phyloP scores from a whole-genome alignment of 1,284 basidiomycete genomes.

The Apiotrichum gracile region DNA sequence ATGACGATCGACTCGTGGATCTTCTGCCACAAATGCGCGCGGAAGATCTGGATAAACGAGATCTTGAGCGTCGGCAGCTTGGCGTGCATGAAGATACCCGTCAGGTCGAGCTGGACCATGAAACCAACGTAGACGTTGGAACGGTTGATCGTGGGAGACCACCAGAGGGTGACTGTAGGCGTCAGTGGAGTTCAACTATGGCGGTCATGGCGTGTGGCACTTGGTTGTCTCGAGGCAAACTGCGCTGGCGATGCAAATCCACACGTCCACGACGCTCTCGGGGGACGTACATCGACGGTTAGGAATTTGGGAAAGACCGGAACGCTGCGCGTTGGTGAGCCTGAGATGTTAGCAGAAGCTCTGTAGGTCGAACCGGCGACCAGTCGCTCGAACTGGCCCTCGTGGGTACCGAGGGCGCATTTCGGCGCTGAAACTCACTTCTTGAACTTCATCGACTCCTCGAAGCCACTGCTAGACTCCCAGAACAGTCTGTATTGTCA shows the following conservation, averaged over 20 bases:
- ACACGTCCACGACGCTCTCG: no score
- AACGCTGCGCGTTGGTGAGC: constrained; percentile 57
- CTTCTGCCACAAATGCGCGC: constrained; percentile 96
- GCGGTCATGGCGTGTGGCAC: no score
- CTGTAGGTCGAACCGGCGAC: no score
- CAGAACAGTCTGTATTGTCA: neutral
- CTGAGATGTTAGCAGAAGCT: no score
- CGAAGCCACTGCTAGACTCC: no score
- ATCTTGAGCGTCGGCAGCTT: constrained; percentile 71
- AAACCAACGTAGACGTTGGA: constrained; percentile 74
- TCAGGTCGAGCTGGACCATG: constrained; percentile 85
- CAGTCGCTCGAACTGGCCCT: no score
- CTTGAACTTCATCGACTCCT: constrained; percentile 90
- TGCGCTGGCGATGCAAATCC: no score
- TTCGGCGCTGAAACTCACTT: no score
- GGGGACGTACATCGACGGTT: constrained; percentile 68
- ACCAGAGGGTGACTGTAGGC: constrained; percentile 98
- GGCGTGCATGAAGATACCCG: constrained; percentile 76
- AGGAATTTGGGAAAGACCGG: constrained; percentile 73
- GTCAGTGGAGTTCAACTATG: no score
- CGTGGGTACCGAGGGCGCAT: no score
- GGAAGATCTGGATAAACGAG: constrained; percentile 92
- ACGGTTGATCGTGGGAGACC: constrained; percentile 71
- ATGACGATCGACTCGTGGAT: constrained; percentile 62
- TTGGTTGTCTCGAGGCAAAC: no score